Evolutionary conservation across 441 rosid genomes (phyloP).

Genomic region (Populus trichocarpa): DNA sequence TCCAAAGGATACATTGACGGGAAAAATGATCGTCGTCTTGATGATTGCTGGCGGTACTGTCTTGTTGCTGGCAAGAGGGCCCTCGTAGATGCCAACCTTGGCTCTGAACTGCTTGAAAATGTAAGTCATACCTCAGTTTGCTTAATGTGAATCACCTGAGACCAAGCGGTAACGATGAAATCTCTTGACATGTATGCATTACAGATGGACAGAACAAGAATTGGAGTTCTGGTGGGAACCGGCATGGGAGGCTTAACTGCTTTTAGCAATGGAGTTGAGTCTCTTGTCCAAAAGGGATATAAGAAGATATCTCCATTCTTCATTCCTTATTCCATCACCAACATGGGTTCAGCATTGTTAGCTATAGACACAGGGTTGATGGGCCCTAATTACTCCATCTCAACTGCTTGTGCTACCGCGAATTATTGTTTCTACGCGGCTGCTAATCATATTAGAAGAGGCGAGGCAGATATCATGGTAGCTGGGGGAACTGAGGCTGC

Average conservation of each 20-base stretch:
- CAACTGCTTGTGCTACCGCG: slow-evolving; percentile 72
- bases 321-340: slow-evolving; percentile 65
- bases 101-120: slow-evolving; percentile 39
- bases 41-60: slow-evolving; percentile 68
- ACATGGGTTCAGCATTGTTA: slow-evolving; percentile 69
- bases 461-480: slow-evolving; percentile 62
- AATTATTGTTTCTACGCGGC: slow-evolving; percentile 65
- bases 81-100: slow-evolving; percentile 48
- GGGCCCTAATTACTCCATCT: slow-evolving; percentile 73
- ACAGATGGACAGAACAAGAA: slow-evolving; percentile 54
- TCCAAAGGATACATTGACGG: slow-evolving; percentile 60
- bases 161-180: not conserved
- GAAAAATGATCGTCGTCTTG: slow-evolving; percentile 65
- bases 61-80: slow-evolving; percentile 56
- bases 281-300: slow-evolving; percentile 53
- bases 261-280: slow-evolving; percentile 45
- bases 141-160: not conserved
- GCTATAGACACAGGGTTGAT: slow-evolving; percentile 68
- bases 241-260: slow-evolving; percentile 68
- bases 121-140: slow-evolving; percentile 26
- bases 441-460: slow-evolving; percentile 67
- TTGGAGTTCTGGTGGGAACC: slow-evolving; percentile 59
- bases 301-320: slow-evolving; percentile 66
- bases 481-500: slow-evolving; percentile 69
- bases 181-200: not conserved